Evolutionary conservation across 139 green algal genomes (phyloP).

Genomic region (Chlorella sp.): DNA sequence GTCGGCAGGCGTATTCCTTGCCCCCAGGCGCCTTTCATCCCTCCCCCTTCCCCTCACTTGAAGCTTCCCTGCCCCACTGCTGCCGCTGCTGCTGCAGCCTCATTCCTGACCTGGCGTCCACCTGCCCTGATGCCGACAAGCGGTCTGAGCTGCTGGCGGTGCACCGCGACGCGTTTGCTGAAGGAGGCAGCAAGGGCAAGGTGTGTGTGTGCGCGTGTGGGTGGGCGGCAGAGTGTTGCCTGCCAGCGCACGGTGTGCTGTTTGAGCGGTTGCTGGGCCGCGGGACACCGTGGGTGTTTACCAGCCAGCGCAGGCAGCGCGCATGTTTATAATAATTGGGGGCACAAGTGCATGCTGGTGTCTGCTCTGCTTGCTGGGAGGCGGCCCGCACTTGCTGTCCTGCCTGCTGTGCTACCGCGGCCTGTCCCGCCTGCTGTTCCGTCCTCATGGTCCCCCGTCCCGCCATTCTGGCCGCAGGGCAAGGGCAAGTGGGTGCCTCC

Average conservation of each 20-base stretch:
- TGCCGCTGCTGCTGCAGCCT: constrained; percentile 29
- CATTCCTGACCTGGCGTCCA: constrained; percentile 72
- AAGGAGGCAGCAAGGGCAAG: background rate
- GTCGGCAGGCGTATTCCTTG: background rate
- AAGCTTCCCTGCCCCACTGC: background rate
- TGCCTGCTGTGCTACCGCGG: too few species aligned
- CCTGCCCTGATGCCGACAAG: constrained; percentile 65
- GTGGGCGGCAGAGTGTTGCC: too few species aligned
- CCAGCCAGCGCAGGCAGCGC: background rate
- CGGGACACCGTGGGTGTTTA: too few species aligned
- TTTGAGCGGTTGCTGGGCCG: too few species aligned
- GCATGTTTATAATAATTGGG: too few species aligned
- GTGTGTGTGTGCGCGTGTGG: background rate
- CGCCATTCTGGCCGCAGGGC: background rate
- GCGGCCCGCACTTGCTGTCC: too few species aligned
- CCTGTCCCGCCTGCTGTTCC: background rate
- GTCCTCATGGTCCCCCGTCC: too few species aligned
- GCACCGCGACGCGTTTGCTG: constrained; percentile 55
- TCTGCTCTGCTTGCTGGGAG: background rate
- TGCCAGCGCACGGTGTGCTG: too few species aligned
- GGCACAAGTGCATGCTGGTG: too few species aligned
- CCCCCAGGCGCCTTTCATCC: background rate
- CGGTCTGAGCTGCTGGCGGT: constrained; percentile 62
- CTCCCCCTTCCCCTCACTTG: background rate
- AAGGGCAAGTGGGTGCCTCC: constrained; percentile 70